phyloP scores from a whole-genome alignment of 805 yeast species.

The Isabelozyma pseudorhagii region DNA sequence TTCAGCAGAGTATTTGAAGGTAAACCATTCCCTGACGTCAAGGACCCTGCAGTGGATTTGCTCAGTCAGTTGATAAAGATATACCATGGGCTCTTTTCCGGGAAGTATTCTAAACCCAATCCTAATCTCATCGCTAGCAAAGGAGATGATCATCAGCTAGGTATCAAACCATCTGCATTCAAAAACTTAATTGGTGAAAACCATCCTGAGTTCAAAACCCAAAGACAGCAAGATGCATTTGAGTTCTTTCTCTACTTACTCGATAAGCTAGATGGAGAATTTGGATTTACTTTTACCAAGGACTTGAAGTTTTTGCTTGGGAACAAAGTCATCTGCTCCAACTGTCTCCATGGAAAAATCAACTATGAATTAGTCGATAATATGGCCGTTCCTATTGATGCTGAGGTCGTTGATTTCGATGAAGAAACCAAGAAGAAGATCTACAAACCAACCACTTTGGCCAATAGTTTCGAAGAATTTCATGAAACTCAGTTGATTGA shows the following conservation, averaged over 20 bases:
- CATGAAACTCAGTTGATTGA: slow-evolving; percentile 55
- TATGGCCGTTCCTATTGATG: slow-evolving; percentile 57
- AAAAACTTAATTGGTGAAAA: slow-evolving; percentile 73
- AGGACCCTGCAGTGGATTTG: slow-evolving; percentile 61
- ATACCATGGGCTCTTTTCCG: slow-evolving; percentile 74
- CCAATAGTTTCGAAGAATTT: slow-evolving; percentile 45
- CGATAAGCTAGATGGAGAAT: slow-evolving; percentile 55
- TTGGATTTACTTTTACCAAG: slow-evolving; percentile 46
- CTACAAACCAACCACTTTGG: slow-evolving; percentile 49
- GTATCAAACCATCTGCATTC: slow-evolving; percentile 74
- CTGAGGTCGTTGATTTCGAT: slow-evolving; percentile 31
- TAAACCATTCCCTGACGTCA: slow-evolving; percentile 22
- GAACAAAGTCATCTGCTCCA: slow-evolving; percentile 55
- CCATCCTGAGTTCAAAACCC: slow-evolving; percentile 80
- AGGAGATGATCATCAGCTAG: slow-evolving; percentile 60
- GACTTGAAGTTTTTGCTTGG: slow-evolving; percentile 63
- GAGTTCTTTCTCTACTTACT: slow-evolving; percentile 75
- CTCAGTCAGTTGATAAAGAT: slow-evolving; percentile 75
- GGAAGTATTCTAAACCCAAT: slow-evolving; percentile 66
- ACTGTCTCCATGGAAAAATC: slow-evolving; percentile 61
- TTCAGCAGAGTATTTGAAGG: slow-evolving; percentile 39
- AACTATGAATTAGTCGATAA: slow-evolving; percentile 56
- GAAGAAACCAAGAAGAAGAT: slow-evolving; percentile 43
- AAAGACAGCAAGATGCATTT: slow-evolving; percentile 92
- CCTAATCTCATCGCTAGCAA: slow-evolving; percentile 12